Evolutionary conservation across 2,329 filamentous ascomycete species (phyloP), one percentile per base, ranked within the genome.

Genomic region (Trichoderma sp.): DNA sequence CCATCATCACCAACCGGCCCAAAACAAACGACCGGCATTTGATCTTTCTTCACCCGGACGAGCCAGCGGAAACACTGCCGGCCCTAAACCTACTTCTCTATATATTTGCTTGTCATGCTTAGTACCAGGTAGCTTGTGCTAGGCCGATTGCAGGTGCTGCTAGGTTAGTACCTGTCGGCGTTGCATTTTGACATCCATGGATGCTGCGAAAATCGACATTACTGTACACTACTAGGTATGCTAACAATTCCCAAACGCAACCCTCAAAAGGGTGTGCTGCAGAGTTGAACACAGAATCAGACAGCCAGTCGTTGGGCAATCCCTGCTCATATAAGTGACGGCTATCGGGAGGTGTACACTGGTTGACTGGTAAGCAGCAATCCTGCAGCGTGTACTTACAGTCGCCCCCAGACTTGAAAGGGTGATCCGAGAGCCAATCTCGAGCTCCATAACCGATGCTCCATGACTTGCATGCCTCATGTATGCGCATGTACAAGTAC

Each of bases 401-500:
- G n/a, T 35, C 42, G 8, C 34, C 50, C 50, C 61, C 59, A 56
- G 50, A 64, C 25, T 34, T 12, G 54, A 37, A 27, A 64, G 27
- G 12, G 37, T 54, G 45, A 64, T 54, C 34, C 60, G 60, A 53
- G 48, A 64, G 48, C 60, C 60, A 54, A 64, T 53, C 48, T 42
- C 25, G 60, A 64, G 34, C 34, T 42, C 61, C 50, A 64, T 42
- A 42, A 42, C 29, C 45, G 25, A 39, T 42, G 45, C 54, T 34
- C 56, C 39, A 60, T 53, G 56, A 61, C 65, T 54, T 59, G 56
- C 65, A 66, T 66, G 60, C 60, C 29, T 59, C 64, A 19, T 66
- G 52, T 48, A 66, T 58, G 13, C 42, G 39, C 39, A 54, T 64
- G 60, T 54, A 32, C 48, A 42, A 29, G 45, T 53, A 64, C 60